Percentiles rank a stretch among this genome's conserved stretches.
These are phyloP conservation scores for Adiantum capillusveneris DNA, from an alignment of 75 land plant genomes.

Conservation along the genomic window DNA sequence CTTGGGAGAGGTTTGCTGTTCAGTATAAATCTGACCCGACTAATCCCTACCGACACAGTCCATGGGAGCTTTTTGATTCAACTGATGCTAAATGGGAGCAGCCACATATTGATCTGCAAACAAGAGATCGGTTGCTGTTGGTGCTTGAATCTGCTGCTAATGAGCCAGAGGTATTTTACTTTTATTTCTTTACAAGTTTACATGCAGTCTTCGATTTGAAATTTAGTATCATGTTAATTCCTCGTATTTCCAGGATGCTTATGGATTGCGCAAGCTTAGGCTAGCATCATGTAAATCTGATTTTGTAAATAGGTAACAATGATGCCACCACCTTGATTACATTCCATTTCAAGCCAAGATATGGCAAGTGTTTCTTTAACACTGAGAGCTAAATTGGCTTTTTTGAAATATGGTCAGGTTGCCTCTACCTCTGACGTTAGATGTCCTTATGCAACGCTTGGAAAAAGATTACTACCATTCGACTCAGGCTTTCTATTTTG, in stretches of 20 bases:
- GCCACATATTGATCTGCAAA: conserved; percentile 51
- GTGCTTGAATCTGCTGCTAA: conserved; percentile 1
- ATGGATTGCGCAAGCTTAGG: conserved; percentile 13
- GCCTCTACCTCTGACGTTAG: conserved; percentile 72
- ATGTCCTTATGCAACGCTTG: conserved; percentile 51
- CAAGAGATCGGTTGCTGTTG: conserved; percentile 29
- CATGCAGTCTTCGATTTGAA: too few relatives aligned
- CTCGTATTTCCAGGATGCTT: conserved; percentile 21
- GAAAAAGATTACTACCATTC: conserved; percentile 73
- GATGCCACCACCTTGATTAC: too few relatives aligned
- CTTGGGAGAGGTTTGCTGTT: conserved; percentile 72
- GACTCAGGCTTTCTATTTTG: conserved; percentile 64
- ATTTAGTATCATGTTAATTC: too few relatives aligned
- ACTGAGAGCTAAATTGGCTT: background rate
- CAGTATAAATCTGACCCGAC: conserved; percentile 46
- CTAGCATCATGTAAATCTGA: conserved; percentile 9
- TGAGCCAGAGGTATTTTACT: conserved; percentile 1
- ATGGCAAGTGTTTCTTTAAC: background rate
- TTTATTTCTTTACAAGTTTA: background rate
- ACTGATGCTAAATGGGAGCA: conserved; percentile 44
- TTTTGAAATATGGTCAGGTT: conserved; percentile 40
- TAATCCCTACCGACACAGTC: conserved; percentile 59
- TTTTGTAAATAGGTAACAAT: conserved; percentile 8
- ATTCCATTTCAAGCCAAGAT: background rate
- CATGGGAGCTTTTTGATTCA: conserved; percentile 88